Percentiles rank a stretch among this genome's conserved stretches.
Evolutionary conservation across 805 yeast genomes (phyloP).

Genomic region (Saccharomycopsis schoenii): DNA sequence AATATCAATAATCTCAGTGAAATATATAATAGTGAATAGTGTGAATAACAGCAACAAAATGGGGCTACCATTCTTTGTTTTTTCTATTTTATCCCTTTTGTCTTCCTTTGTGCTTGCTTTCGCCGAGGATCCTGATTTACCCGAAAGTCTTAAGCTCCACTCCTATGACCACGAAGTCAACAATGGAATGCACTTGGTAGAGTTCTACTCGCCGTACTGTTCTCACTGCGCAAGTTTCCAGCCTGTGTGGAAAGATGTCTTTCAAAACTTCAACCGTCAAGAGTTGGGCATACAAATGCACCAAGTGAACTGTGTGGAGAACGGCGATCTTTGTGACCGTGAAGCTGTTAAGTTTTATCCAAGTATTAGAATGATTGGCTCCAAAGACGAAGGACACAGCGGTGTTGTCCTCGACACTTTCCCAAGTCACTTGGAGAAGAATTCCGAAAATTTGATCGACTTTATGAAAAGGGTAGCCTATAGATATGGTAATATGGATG

Average conservation of each 20-base stretch:
- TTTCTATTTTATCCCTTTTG: not conserved
- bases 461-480: conserved; percentile 47
- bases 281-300: conserved; percentile 44
- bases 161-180: conserved; percentile 42
- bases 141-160: conserved; percentile 39
- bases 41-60: not conserved
- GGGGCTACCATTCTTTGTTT: not conserved
- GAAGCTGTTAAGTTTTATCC: conserved; percentile 66
- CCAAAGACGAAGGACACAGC: conserved; percentile 32
- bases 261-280: conserved; percentile 36
- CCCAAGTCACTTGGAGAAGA: conserved; percentile 38
- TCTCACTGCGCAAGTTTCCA: conserved; percentile 69
- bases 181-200: conserved; percentile 62
- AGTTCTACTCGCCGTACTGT: conserved; percentile 88
- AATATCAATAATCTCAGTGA: too few species aligned
- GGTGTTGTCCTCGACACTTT: conserved; percentile 34
- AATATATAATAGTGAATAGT: not conserved
- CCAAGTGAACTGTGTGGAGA: conserved; percentile 77
- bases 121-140: conserved; percentile 23
- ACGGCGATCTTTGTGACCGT: conserved; percentile 75
- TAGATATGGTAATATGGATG: conserved; percentile 32
- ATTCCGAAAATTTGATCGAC: conserved; percentile 37
- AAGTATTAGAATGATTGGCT: conserved; percentile 56
- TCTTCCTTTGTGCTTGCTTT: not conserved
- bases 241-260: conserved; percentile 74